phyloP scores from a whole-genome alignment of 1,284 basidiomycete species.

The Ustilago cynodontis region DNA sequence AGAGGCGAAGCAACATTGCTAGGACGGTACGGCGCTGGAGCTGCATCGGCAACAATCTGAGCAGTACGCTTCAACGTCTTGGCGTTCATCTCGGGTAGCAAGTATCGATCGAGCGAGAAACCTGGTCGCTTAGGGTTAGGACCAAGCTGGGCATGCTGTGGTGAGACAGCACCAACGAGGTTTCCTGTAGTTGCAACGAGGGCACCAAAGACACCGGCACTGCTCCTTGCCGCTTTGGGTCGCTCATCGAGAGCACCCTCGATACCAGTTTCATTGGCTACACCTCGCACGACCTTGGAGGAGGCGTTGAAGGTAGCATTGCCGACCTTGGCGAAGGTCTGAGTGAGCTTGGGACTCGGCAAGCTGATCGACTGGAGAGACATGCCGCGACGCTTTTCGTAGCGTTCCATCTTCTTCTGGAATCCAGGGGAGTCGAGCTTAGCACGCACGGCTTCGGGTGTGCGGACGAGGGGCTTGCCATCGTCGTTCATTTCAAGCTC shows the following conservation, averaged over 20 bases:
- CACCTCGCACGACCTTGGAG: constrained; percentile 54
- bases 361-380: constrained; percentile 31
- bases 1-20: constrained; percentile 42
- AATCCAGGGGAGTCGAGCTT: constrained; percentile 34
- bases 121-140: constrained; percentile 79
- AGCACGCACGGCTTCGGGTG: constrained; percentile 21
- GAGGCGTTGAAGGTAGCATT: constrained; percentile 40
- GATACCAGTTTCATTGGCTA: constrained; percentile 63
- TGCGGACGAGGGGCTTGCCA: constrained; percentile 18
- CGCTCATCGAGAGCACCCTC: constrained; percentile 69
- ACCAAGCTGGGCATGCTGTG: constrained; percentile 72
- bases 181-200: constrained; percentile 81
- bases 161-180: constrained; percentile 69
- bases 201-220: constrained; percentile 79
- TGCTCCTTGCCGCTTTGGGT: constrained; percentile 75
- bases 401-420: constrained; percentile 22
- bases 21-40: constrained; percentile 47
- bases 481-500: constrained; percentile 28
- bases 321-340: constrained; percentile 52
- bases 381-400: constrained; percentile 46
- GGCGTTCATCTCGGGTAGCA: constrained; percentile 68
- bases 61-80: constrained; percentile 68
- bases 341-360: constrained; percentile 45
- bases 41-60: constrained; percentile 67
- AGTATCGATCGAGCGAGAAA: constrained; percentile 77